A percentile compares a stretch with the other conserved stretches of the same genome.
Evolutionary conservation across 192 early-diverging fungal species (phyloP).

Genomic region (Umbelopsis isabellina): DNA sequence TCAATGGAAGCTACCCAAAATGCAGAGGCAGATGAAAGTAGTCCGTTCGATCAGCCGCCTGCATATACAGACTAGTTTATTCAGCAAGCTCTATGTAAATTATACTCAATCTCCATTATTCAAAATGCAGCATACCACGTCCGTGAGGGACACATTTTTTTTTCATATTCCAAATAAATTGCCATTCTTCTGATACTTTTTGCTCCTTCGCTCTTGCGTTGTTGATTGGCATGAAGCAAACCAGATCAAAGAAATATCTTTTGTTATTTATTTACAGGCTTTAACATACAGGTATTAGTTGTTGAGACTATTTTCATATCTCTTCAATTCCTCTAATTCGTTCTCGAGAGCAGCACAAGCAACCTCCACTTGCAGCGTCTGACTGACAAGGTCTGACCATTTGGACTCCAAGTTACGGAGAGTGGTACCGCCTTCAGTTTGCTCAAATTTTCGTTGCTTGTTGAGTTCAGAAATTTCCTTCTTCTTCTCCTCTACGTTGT

Average conservation of each 20-base stretch:
- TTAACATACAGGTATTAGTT: background rate
- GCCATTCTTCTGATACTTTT: too few relatives aligned
- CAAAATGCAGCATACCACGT: too few relatives aligned
- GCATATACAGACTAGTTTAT: constrained; percentile 1
- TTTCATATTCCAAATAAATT: too few relatives aligned
- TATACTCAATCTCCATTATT: too few relatives aligned
- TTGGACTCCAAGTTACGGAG: constrained; percentile 51
- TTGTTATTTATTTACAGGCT: background rate
- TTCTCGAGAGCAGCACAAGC: constrained; percentile 48
- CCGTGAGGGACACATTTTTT: too few relatives aligned
- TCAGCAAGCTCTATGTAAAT: too few relatives aligned
- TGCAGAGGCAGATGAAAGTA: background rate
- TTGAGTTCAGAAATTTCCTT: constrained; percentile 53
- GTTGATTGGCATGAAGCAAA: too few relatives aligned
- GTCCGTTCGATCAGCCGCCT: background rate
- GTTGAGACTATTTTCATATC: constrained; percentile 36
- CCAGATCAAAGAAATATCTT: background rate
- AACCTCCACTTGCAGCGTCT: constrained; percentile 56
- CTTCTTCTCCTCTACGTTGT: constrained; percentile 44
- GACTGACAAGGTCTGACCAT: constrained; percentile 54
- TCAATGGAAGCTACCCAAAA: background rate
- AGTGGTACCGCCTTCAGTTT: constrained; percentile 46
- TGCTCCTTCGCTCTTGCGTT: too few relatives aligned
- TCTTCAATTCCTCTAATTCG: constrained; percentile 48
- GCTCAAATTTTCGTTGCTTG: constrained; percentile 54